phyloP scores from a whole-genome alignment of 306 rosid species.

The Benincasa hispida region DNA sequence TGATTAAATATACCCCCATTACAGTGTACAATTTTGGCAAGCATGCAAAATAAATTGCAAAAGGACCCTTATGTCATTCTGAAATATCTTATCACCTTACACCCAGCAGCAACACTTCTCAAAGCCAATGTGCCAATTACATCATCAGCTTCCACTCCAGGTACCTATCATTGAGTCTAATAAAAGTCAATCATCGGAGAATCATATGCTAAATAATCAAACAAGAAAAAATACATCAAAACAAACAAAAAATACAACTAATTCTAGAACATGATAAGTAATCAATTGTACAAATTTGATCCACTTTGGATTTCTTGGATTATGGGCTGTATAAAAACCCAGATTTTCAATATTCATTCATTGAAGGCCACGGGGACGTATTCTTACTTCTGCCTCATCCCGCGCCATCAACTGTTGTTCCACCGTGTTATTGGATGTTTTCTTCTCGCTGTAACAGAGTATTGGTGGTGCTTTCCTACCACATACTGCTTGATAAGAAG shows the following conservation, averaged over 20 bases:
- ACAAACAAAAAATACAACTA: neutral
- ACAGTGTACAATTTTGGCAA: neutral
- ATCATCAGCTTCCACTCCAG: slow-evolving; percentile 98
- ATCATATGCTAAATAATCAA: neutral
- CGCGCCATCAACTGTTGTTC: no score
- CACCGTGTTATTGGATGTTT: no score
- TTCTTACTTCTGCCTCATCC: no score
- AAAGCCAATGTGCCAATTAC: slow-evolving; percentile 91
- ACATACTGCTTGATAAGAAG: no score
- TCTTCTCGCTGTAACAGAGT: no score
- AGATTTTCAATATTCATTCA: no score
- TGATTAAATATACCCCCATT: neutral
- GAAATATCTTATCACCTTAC: slow-evolving; percentile 45
- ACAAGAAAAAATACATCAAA: neutral
- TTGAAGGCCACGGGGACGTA: no score
- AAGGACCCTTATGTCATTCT: neutral
- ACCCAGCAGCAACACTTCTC: slow-evolving; percentile 71
- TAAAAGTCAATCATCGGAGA: slow-evolving; percentile 12
- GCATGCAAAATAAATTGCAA: neutral
- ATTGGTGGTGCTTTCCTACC: no score
- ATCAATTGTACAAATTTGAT: neutral
- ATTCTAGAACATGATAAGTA: neutral
- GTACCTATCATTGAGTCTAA: slow-evolving; percentile 48
- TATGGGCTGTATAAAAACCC: no score
- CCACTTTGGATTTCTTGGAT: no score